These are phyloP conservation scores for Aspergillus caelatus DNA, from an alignment of 2,329 filamentous ascomycete species.

Conservation along the genomic window DNA sequence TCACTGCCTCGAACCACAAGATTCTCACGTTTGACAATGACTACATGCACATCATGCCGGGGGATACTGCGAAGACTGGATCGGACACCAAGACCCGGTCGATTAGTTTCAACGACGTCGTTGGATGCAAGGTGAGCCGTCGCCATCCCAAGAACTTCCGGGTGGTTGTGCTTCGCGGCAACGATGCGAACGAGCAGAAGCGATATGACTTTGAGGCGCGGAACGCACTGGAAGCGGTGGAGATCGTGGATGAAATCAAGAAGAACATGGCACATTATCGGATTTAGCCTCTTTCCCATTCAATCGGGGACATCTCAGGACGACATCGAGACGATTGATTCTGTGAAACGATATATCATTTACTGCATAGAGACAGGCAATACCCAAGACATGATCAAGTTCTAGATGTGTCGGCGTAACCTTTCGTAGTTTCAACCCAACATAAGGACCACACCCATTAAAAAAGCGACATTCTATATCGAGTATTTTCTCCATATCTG, in stretches of 20 bases:
- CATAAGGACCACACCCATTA: too few species aligned
- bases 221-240: slow-evolving; percentile 59
- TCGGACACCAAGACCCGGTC: slow-evolving; percentile 61
- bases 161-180: slow-evolving; percentile 62
- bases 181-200: slow-evolving; percentile 66
- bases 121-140: slow-evolving; percentile 66
- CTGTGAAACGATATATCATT: neutral
- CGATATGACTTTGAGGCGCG: slow-evolving; percentile 68
- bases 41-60: slow-evolving; percentile 67
- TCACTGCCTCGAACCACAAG: slow-evolving; percentile 62
- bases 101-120: slow-evolving; percentile 65
- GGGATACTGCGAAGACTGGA: slow-evolving; percentile 55
- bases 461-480: too few species aligned
- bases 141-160: slow-evolving; percentile 67
- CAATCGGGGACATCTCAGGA: neutral
- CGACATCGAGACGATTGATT: neutral
- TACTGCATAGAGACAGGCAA: neutral
- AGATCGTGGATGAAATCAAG: slow-evolving; percentile 67
- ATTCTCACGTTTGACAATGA: slow-evolving; percentile 67
- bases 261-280: slow-evolving; percentile 56
- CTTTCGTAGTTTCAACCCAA: neutral
- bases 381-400: neutral
- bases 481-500: neutral
- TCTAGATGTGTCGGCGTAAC: neutral
- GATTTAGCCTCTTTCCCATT: slow-evolving; percentile 27